A percentile compares a stretch with the other conserved stretches of the same genome.
phyloP scores from a whole-genome alignment of 2,329 filamentous ascomycete genomes.

The Fusarium brevicatenulatum region DNA sequence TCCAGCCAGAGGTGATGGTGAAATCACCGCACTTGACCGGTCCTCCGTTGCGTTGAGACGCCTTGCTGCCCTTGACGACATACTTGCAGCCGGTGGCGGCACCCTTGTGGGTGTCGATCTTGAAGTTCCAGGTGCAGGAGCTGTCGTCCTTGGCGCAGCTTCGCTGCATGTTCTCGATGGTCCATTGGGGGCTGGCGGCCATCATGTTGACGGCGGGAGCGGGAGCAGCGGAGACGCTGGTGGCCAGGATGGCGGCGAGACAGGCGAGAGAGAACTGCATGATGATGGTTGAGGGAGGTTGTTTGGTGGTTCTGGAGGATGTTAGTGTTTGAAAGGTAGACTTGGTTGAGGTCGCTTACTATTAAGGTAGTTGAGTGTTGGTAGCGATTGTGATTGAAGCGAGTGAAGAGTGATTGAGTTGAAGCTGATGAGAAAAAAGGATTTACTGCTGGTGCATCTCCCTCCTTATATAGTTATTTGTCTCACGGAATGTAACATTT shows the following conservation, averaged over 20 bases:
- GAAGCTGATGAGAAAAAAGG: conserved; percentile 4
- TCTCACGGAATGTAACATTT: background rate
- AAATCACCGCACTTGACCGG: conserved; percentile 58
- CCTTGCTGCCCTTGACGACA: conserved; percentile 46
- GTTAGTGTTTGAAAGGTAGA: background rate
- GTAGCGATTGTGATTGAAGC: background rate
- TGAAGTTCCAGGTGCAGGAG: conserved; percentile 56
- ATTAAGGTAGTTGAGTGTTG: background rate
- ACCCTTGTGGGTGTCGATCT: conserved; percentile 55
- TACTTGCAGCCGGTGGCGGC: conserved; percentile 44
- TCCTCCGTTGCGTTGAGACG: conserved; percentile 52
- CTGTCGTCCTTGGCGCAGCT: conserved; percentile 51
- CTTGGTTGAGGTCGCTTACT: background rate
- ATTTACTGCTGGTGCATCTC: background rate
- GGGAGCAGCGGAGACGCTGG: conserved; percentile 48
- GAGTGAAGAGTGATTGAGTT: conserved; percentile 17
- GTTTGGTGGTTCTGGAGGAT: background rate
- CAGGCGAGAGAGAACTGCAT: conserved; percentile 57
- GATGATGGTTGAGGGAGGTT: conserved; percentile 32
- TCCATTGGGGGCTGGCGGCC: conserved; percentile 53
- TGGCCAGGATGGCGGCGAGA: conserved; percentile 44
- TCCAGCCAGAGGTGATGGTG: conserved; percentile 64
- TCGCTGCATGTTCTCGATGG: conserved; percentile 52
- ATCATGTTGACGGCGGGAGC: conserved; percentile 53
- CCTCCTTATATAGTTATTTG: background rate